Conservation (phyloP, 306 rosid genomes). For the Prunus padus region DNA sequence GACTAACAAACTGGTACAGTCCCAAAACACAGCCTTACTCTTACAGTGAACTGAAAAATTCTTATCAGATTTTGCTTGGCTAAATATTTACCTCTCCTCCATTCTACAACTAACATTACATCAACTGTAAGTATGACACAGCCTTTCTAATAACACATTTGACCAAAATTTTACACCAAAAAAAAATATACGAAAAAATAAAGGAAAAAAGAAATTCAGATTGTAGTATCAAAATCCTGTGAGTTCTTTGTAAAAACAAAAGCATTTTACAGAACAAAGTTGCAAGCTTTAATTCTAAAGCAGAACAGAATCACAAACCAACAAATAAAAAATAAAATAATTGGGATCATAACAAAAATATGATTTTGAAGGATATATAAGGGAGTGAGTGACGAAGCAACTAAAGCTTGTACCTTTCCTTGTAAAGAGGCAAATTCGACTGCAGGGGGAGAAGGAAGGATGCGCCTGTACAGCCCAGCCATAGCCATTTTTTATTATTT, state of each 20-base stretch:
- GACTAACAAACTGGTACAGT: not conserved
- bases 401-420: conserved; percentile 58
- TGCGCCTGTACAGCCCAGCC: conserved; percentile 86
- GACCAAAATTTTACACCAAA: not conserved
- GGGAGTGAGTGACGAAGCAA: not conserved
- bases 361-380: not conserved
- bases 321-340: not conserved
- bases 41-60: not conserved
- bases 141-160: not conserved
- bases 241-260: too few relatives aligned
- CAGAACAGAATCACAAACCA: not conserved
- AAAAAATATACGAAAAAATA: not conserved
- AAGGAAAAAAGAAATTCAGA: not conserved
- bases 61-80: not conserved
- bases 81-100: too few relatives aligned
- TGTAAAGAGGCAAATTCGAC: conserved; percentile 75
- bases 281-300: not conserved
- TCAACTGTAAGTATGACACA: not conserved
- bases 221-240: not conserved
- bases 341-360: too few relatives aligned
- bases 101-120: not conserved
- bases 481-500: conserved; percentile 46
- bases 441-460: conserved; percentile 87
- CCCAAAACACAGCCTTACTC: not conserved
- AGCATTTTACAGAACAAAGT: not conserved